phyloP scores from a whole-genome alignment of 2,329 filamentous ascomycete species.

The Penicillium hesseltinei region DNA sequence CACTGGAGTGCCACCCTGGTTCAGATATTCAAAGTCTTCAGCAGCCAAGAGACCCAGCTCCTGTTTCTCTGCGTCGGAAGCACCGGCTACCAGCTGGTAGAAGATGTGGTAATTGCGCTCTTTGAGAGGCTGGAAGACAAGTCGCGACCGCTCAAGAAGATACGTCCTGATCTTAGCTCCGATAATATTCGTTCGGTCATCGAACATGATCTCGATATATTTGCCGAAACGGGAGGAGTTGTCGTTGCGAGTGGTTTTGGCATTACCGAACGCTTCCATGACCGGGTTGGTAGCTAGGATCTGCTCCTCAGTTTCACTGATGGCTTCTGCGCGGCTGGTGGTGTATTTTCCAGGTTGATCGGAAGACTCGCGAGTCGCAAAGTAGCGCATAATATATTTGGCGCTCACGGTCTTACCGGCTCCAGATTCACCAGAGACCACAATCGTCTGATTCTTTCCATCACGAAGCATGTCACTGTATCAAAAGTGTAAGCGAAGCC shows the following conservation, averaged over 20 bases:
- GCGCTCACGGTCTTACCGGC: slow-evolving; percentile 98
- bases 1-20: slow-evolving; percentile 84
- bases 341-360: slow-evolving; percentile 76
- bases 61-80: slow-evolving; percentile 77
- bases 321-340: slow-evolving; percentile 72
- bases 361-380: slow-evolving; percentile 92
- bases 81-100: slow-evolving; percentile 92
- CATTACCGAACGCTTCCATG: slow-evolving; percentile 99
- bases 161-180: slow-evolving; percentile 97
- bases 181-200: slow-evolving; percentile 91
- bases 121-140: slow-evolving; percentile 96
- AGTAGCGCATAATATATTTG: slow-evolving; percentile 99
- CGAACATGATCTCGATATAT: slow-evolving; percentile 99
- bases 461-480: slow-evolving; percentile 92
- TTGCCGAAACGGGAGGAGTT: slow-evolving; percentile 99
- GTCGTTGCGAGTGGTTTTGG: slow-evolving; percentile 98
- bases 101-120: slow-evolving; percentile 99
- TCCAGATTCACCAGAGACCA: slow-evolving; percentile 98
- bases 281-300: slow-evolving; percentile 98
- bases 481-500: slow-evolving; percentile 38
- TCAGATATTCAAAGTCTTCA: slow-evolving; percentile 93
- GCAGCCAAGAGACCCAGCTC: slow-evolving; percentile 76
- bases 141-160: slow-evolving; percentile 85
- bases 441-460: slow-evolving; percentile 93
- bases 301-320: slow-evolving; percentile 98